phyloP scores from a whole-genome alignment of 73 alveolate species.

The Paramecium tetraurelia region DNA sequence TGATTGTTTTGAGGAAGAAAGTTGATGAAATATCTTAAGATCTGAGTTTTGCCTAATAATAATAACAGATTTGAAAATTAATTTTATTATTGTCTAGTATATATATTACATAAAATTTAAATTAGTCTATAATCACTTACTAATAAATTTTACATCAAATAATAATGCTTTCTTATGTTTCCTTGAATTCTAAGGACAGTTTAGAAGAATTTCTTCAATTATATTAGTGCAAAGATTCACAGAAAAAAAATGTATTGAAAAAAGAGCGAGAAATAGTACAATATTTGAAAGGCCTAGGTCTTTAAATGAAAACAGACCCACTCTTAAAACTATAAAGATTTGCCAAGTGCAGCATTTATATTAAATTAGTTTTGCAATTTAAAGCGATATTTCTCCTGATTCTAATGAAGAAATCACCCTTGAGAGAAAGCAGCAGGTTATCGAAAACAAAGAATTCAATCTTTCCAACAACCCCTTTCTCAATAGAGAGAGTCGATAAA shows the following conservation, averaged over 20 bases:
- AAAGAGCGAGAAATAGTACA: not conserved
- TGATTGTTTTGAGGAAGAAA: not conserved
- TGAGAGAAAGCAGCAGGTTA: not conserved
- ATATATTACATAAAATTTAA: not conserved
- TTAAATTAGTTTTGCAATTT: not conserved
- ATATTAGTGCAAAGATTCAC: not conserved
- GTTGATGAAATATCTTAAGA: not conserved
- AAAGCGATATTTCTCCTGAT: not conserved
- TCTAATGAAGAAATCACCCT: not conserved
- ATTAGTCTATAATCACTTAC: not conserved
- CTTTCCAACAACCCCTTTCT: not conserved
- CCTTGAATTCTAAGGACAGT: not conserved
- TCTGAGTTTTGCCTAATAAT: not conserved
- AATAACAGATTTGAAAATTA: not conserved
- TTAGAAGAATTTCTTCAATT: not conserved
- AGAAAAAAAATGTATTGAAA: not conserved
- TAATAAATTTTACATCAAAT: not conserved
- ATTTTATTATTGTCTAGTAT: not conserved
- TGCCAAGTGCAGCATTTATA: not conserved
- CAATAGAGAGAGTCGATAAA: not conserved
- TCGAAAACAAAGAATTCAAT: not conserved
- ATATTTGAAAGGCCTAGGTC: not conserved
- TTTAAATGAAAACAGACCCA: constrained; percentile 32
- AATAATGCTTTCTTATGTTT: not conserved
- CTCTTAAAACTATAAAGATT: not conserved